Evolutionary conservation across 2,329 filamentous ascomycete genomes (phyloP).

Genomic region (Aspergillus brasiliensis): DNA sequence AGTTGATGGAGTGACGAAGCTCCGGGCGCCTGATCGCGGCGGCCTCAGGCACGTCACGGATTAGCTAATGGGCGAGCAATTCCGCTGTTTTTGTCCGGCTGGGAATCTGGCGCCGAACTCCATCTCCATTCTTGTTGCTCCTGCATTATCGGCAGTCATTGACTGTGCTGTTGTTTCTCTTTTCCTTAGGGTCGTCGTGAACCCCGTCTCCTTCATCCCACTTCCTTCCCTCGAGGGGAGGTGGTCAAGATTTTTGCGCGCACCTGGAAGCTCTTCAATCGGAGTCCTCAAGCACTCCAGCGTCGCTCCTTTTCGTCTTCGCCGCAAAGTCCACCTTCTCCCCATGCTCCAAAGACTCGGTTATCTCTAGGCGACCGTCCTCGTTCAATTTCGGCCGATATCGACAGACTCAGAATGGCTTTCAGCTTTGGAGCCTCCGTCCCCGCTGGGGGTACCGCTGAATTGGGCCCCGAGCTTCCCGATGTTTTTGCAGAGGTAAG

Average conservation of each 20-base stretch:
- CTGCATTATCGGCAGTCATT: neutral
- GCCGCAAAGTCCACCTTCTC: conserved; percentile 35
- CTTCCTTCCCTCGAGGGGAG: conserved; percentile 29
- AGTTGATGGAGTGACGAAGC: conserved; percentile 46
- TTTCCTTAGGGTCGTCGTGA: conserved; percentile 9
- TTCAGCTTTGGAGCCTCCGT: conserved; percentile 61
- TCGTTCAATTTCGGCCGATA: conserved; percentile 42
- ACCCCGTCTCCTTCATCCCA: conserved; percentile 12
- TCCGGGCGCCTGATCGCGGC: conserved; percentile 37
- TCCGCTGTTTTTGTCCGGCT: conserved; percentile 25
- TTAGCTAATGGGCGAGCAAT: conserved; percentile 11
- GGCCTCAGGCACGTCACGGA: conserved; percentile 26
- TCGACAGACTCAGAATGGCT: conserved; percentile 56
- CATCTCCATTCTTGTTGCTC: neutral
- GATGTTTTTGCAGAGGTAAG: conserved; percentile 80
- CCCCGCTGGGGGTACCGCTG: conserved; percentile 45
- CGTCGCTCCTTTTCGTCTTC: conserved; percentile 46
- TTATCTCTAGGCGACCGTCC: conserved; percentile 38
- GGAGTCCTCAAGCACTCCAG: conserved; percentile 46
- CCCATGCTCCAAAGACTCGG: conserved; percentile 42
- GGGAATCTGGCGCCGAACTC: neutral
- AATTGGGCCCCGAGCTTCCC: conserved; percentile 67
- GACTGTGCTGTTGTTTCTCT: neutral
- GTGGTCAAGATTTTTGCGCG: conserved; percentile 49
- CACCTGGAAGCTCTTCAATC: conserved; percentile 43